Evolutionary conservation across 345 rosid genomes (phyloP).

Genomic region (Eucalyptus sp.): DNA sequence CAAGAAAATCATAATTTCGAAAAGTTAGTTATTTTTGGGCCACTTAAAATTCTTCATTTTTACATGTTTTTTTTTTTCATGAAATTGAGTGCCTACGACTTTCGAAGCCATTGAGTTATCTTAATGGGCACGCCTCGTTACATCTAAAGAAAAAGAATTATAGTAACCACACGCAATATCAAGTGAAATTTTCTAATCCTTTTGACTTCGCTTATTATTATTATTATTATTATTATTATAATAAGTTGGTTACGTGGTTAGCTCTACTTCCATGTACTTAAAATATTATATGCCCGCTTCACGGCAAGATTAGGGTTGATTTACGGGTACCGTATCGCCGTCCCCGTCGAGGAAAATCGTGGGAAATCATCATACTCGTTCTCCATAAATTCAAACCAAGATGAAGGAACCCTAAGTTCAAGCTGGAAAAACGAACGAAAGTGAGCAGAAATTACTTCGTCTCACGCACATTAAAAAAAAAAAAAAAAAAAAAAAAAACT

Average conservation of each 20-base stretch:
- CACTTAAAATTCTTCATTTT: not conserved
- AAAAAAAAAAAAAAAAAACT: too few relatives aligned
- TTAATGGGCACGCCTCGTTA: not conserved
- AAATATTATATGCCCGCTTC: not conserved
- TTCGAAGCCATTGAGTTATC: not conserved
- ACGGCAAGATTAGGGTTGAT: not conserved
- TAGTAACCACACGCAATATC: not conserved
- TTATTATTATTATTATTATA: not conserved
- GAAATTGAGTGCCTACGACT: not conserved
- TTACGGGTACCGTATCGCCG: not conserved
- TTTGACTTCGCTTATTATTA: not conserved
- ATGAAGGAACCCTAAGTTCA: not conserved
- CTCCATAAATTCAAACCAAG: not conserved
- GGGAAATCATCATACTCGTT: not conserved
- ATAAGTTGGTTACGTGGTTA: not conserved
- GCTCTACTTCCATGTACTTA: not conserved
- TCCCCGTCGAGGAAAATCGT: not conserved
- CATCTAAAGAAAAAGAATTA: not conserved
- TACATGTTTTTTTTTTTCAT: not conserved
- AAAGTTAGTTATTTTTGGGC: rapidly evolving
- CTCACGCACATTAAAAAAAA: not conserved
- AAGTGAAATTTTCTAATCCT: not conserved
- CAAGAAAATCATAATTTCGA: rapidly evolving
- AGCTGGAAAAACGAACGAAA: not conserved
- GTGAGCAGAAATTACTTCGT: not conserved